phyloP scores from a whole-genome alignment of 148 eudicot species.

The Polygonum maritimum region DNA sequence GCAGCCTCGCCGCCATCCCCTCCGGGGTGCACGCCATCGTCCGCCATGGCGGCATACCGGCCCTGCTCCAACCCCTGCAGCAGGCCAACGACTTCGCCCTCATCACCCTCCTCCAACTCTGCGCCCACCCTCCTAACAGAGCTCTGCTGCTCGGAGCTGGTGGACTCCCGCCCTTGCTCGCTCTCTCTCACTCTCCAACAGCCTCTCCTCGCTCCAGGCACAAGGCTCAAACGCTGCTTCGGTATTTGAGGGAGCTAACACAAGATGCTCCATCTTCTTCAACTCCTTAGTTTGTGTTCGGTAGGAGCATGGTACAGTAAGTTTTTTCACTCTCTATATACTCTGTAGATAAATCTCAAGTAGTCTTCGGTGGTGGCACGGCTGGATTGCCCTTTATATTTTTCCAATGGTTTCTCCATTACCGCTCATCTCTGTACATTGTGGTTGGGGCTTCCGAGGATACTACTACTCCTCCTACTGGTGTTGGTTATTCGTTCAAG shows the following conservation, averaged over 20 bases:
- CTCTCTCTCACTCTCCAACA: conserved; percentile 67
- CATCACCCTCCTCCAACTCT: conserved; percentile 54
- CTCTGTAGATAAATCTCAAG: neutral
- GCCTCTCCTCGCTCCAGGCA: conserved; percentile 51
- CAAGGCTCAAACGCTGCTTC: conserved; percentile 84
- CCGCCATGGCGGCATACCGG: conserved; percentile 71
- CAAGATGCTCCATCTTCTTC: conserved; percentile 61
- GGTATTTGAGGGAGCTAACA: conserved; percentile 77
- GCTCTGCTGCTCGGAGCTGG: conserved; percentile 76
- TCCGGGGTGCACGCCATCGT: conserved; percentile 52
- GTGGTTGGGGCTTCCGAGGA: neutral
- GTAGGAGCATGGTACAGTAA: too few species aligned
- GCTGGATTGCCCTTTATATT: neutral
- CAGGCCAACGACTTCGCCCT: conserved; percentile 71
- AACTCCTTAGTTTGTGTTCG: conserved; percentile 22
- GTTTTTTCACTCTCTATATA: neutral
- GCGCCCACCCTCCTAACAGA: conserved; percentile 50
- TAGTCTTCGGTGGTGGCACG: neutral
- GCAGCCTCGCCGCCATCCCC: conserved; percentile 51
- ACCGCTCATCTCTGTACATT: conserved; percentile 6
- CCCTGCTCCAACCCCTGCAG: conserved; percentile 10
- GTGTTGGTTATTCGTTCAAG: neutral
- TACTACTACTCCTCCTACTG: neutral
- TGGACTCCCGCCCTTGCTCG: conserved; percentile 78
- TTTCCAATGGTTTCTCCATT: conserved; percentile 6